Evolutionary conservation across 2,329 filamentous ascomycete species (phyloP).

Genomic region (Epichloe gansuensis): DNA sequence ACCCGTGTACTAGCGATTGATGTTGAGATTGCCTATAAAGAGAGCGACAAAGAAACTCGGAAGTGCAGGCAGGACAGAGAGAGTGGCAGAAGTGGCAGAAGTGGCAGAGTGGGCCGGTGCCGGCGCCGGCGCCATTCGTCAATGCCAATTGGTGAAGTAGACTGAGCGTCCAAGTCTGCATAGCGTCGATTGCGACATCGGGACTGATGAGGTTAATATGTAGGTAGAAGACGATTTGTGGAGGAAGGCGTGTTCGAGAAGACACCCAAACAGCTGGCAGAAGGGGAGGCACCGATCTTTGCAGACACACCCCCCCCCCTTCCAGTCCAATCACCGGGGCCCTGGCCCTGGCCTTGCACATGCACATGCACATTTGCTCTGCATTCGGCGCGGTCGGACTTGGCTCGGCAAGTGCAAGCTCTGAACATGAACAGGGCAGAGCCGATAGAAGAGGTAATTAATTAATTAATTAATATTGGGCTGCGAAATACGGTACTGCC

Average conservation of each 20-base stretch:
- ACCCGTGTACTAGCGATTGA: neutral
- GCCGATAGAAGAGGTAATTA: too few relatives aligned
- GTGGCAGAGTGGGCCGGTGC: too few relatives aligned
- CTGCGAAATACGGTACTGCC: neutral
- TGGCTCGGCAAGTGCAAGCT: slow-evolving; percentile 6
- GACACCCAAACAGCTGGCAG: too few relatives aligned
- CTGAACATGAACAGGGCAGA: too few relatives aligned
- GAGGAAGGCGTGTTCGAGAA: neutral
- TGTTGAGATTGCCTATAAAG: neutral
- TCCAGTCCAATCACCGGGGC: neutral
- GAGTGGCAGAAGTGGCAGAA: too few relatives aligned
- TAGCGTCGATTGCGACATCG: neutral
- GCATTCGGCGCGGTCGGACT: slow-evolving; percentile 2
- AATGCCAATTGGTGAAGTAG: too few relatives aligned
- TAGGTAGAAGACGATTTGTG: neutral
- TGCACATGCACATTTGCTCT: neutral
- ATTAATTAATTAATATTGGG: too few relatives aligned
- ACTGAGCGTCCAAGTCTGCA: neutral
- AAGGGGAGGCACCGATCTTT: too few relatives aligned
- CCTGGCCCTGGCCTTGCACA: too few relatives aligned
- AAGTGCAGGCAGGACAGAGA: neutral
- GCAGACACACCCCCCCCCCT: too few relatives aligned
- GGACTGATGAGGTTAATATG: too few relatives aligned
- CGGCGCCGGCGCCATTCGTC: too few relatives aligned
- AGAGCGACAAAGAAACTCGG: neutral